A percentile compares a stretch with the other conserved stretches of the same genome.
phyloP scores from a whole-genome alignment of 2,329 filamentous ascomycete genomes.

The Pestalotiopsis sp. region DNA sequence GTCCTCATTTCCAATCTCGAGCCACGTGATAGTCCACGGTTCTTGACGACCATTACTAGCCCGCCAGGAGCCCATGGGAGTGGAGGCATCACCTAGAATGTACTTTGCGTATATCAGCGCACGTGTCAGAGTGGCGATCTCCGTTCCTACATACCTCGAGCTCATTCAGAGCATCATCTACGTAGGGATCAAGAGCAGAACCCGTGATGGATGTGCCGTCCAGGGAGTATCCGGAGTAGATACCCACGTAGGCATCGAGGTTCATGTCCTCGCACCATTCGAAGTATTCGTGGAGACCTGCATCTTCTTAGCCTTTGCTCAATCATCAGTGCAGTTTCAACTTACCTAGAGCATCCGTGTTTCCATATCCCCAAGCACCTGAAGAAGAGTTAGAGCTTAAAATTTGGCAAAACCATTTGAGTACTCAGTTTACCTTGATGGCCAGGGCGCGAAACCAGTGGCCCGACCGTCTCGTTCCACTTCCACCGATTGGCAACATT shows the following conservation, averaged over 20 bases:
- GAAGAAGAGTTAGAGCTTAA: neutral
- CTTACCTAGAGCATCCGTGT: neutral
- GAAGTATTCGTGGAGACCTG: neutral
- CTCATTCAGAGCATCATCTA: neutral
- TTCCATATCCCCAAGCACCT: neutral
- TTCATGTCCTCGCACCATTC: neutral
- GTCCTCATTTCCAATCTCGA: neutral
- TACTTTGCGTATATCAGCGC: neutral
- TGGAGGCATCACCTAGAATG: neutral
- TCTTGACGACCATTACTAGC: neutral
- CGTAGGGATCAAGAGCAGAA: neutral
- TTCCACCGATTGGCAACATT: neutral
- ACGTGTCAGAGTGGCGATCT: neutral
- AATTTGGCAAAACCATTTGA: too few species aligned
- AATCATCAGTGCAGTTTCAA: neutral
- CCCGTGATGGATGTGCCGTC: neutral
- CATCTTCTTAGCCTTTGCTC: neutral
- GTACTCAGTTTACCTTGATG: neutral
- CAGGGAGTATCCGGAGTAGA: neutral
- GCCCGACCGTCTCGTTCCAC: neutral
- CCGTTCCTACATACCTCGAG: neutral
- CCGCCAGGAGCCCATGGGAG: neutral
- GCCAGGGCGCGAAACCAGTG: neutral
- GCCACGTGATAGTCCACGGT: neutral
- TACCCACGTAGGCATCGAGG: neutral